Evolutionary conservation across 371 early-diverging fungal species (phyloP), one percentile per base, ranked within the genome.

Genomic region (Mucor piriformis): DNA sequence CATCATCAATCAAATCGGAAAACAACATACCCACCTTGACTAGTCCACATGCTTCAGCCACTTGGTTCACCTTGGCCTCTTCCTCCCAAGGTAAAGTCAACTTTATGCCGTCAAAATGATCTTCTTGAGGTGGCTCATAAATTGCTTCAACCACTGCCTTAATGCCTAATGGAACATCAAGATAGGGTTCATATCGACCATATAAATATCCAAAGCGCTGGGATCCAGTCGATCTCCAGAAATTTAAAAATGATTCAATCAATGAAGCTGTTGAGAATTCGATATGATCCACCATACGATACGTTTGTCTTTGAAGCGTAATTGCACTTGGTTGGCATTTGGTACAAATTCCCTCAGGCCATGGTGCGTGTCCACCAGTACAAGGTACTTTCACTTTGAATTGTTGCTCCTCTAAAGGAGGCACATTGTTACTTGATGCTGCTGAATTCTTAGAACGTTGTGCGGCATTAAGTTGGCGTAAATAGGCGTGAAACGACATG

Each of bases 261-360:
- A 97, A 64, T 11, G 73, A 70, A 4, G 90, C 77, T 11, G 86
- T 84, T n/a, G 98, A 93, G 75, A 99, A 97, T 77, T 99, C 99
- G 34, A 99, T 89, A 72, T 99, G 98, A 71, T 99, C 99, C 3
- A 99, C 96, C 88, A 96, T 89, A 50, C 99, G 89, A 77, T 95
- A 99, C 23, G 83, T 73, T 83, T 96, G 96, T 27, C 85, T 82
- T 63, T 95, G 92, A 47, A 98, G 73, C 1, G 95, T 91, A 37
- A 97, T 86, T 2, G 98, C 94, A 53, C 92, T 89, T 7, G 98
- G 98, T 67, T 98, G 98, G 65, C 98, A 98, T 67, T 97, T 96
- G 15, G 95, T 92, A 80, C 98, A 98, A 58, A 98, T 96, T 33
- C 96, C 92, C 55, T 83, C 89, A 3, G 97, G 97, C 90, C 93